Conservation (phyloP, 164 flowering plant genomes). For the Stephania japonica region DNA sequence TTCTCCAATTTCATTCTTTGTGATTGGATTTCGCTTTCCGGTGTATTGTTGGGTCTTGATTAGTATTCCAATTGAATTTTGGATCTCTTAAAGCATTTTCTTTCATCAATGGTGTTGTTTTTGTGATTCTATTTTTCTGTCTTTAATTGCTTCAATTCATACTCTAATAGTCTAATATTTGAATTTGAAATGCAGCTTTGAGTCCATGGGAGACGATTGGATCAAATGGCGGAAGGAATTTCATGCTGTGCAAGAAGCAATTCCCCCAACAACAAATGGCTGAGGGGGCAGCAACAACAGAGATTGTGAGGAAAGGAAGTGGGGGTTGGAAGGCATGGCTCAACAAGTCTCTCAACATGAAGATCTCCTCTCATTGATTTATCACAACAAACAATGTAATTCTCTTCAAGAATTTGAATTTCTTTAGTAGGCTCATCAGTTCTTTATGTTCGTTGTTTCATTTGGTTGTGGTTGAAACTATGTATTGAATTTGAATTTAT, state of each 20-base stretch:
- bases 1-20: too few species aligned
- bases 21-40: too few species aligned
- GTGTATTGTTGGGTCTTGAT: too few species aligned
- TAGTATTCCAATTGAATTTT: too few species aligned
- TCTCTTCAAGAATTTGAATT: too few species aligned
- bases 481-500: too few species aligned
- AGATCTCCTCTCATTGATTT: slow-evolving; percentile 33
- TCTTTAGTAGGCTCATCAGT: neutral
- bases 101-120: too few species aligned
- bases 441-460: neutral
- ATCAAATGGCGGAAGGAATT: slow-evolving; percentile 50
- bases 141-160: neutral
- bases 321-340: slow-evolving; percentile 49
- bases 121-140: neutral
- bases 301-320: slow-evolving; percentile 16
- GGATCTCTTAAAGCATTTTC: too few species aligned
- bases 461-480: neutral
- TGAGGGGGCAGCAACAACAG: slow-evolving; percentile 16
- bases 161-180: too few species aligned
- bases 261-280: slow-evolving; percentile 19
- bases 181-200: slow-evolving; percentile 37
- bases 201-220: slow-evolving; percentile 56
- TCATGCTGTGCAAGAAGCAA: slow-evolving; percentile 60
- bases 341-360: slow-evolving; percentile 31
- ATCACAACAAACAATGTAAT: too few species aligned